phyloP scores from a whole-genome alignment of 1,139 yeast genomes.

The Lodderomyces beijingensis region DNA sequence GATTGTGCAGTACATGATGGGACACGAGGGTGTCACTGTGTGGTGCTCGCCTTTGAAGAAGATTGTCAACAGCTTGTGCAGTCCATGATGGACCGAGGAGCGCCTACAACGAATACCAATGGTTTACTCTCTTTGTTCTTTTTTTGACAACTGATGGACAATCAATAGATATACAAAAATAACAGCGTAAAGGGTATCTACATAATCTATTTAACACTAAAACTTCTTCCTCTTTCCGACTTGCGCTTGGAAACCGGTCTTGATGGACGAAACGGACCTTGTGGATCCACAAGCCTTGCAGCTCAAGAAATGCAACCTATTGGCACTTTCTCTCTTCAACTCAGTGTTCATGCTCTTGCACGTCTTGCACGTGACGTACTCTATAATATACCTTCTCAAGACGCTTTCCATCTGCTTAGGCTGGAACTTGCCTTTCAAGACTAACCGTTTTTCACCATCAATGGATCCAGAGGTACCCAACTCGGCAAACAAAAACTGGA shows the following conservation, averaged over 20 bases:
- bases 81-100: not conserved
- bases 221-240: slow-evolving; percentile 71
- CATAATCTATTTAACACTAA: slow-evolving; percentile 12
- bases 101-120: too few relatives aligned
- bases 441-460: slow-evolving; percentile 95
- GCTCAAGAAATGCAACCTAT: slow-evolving; percentile 94
- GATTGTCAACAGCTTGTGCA: slow-evolving; percentile 21
- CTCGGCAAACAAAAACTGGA: slow-evolving; percentile 95
- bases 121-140: not conserved
- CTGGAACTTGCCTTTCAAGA: slow-evolving; percentile 96
- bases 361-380: slow-evolving; percentile 97
- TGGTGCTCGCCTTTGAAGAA: slow-evolving; percentile 59
- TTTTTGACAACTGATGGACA: too few relatives aligned
- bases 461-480: slow-evolving; percentile 99
- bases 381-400: slow-evolving; percentile 91
- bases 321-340: slow-evolving; percentile 89
- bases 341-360: slow-evolving; percentile 98
- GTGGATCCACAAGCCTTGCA: slow-evolving; percentile 98
- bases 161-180: too few relatives aligned
- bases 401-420: slow-evolving; percentile 97
- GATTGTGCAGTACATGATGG: slow-evolving; percentile 45
- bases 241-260: slow-evolving; percentile 99
- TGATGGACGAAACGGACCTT: slow-evolving; percentile 93
- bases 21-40: slow-evolving; percentile 45
- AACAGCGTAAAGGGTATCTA: too few relatives aligned